Base-by-base conservation (phyloP, 2,329 filamentous ascomycete genomes). In the Clonostachys chloroleuca region DNA sequence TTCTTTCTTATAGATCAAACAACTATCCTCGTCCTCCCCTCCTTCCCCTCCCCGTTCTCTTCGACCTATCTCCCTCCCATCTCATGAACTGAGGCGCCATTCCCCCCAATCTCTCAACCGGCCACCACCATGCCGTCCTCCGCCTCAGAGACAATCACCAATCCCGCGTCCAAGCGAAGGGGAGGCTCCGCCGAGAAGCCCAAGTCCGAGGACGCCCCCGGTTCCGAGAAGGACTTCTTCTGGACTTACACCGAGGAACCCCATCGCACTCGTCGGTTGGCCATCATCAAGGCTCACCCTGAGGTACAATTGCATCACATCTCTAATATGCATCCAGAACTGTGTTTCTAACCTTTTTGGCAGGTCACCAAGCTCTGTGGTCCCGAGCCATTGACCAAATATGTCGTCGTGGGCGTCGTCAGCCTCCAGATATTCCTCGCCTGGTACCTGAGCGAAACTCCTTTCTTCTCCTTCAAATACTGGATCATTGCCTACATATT, bases 191-290 rank as follows among this genome's bases (percentile, higher is more conserved):
- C 39, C 13, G 43, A 39, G 18, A 42, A 33, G 36, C 24, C 4
- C 40, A 46, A 39, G 30, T 33, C 35, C 41, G 5, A 41, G 12
- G 40, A 45, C 41, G 41, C 49, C 17, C 44, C 47, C 36, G 51
- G 43, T 34, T 44, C 54, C 36, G 51, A 57, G 18, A 62, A 70
- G 48, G 67, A 78, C 65, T 97, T 97, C 77, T 96, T 95, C 73
- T 97, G 95, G 94, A 96, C 94, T 39, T 97, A 99, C 65, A 96
- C 94, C 10, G 94, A 99, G 67, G 94, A 99, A 70, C 94, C 94
- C 52, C 94, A 99, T 69, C 83, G 91, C 56, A 94, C 92, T 34
- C 79, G 94, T 57, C 82, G 94, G 48, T 82, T 92, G 58, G 90
- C 91, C 52, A 99, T 99, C 59, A 97, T 99, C 70, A 97, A 96